Base-by-base conservation (phyloP, 2,329 filamentous ascomycete genomes). In the Verticillium alfalfae region DNA sequence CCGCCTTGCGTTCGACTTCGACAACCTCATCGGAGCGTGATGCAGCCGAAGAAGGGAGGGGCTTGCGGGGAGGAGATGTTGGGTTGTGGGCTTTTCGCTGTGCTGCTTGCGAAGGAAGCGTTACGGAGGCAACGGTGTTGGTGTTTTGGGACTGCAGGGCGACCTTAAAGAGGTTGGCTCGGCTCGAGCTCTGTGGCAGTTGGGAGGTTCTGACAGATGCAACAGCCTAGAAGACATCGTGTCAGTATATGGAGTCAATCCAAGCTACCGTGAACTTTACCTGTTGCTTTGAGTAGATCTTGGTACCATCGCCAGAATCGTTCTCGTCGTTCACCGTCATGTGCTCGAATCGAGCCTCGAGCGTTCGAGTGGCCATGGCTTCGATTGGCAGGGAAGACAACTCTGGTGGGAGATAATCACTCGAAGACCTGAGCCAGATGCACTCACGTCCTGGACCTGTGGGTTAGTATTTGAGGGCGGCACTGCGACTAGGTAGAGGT, bases 301-400 rank as follows among this genome's bases (percentile, higher is more conserved):
- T 82, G 61, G 77, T 77, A 65, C 78, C 79, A 65, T 85, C 81
- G 60, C 78, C 78, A 37, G 80, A 76, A 63, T 92, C 89, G 72
- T 94, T 96, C 77, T 97, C 93, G 72, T 97, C 93, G 69, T 91
- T 89, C 65, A 97, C 91, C 22, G 91, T 89, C 78, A 97, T 86
- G 76, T 88, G 89, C 86, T 97, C 93, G 72, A 98, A 92, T 70
- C 91, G 91, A 77, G 90, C 82, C 79, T 97, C 94, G 56, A 98
- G 82, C 59, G 86, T 87, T 68, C 91, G 86, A 63, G 90, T 85
- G 66, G 93, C 86, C 90, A 94, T 88, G 63, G 65, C 68, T 52
- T 52, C 18, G 18, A 18, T 52, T 52, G n/a, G 45, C 18, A 52
- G 45, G 26, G 8, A 18, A 52, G 22, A 26, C 18, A n/a, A 12